Conservation (phyloP, 1,139 yeast genomes). For the Kluyveromyces sp. region DNA sequence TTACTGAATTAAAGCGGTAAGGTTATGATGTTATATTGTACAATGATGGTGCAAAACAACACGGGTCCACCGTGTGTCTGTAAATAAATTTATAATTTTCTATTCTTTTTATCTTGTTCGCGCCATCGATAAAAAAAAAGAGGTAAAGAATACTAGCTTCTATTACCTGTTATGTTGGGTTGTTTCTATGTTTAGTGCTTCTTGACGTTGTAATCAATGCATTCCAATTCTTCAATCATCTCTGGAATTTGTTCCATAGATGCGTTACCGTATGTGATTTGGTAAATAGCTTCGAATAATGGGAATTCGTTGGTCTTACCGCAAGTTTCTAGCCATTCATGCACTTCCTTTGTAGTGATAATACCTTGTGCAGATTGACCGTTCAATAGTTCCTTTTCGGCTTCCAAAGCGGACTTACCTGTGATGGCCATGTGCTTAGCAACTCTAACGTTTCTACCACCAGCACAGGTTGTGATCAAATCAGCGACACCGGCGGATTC, state of each 20-base stretch:
- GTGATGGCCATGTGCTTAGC: slow-evolving; percentile 72
- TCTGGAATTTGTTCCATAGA: slow-evolving; percentile 57
- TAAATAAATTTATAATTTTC: too few species aligned
- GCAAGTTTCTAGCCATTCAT: slow-evolving; percentile 63
- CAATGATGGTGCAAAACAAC: not conserved
- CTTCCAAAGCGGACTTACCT: slow-evolving; percentile 63
- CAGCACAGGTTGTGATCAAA: slow-evolving; percentile 90
- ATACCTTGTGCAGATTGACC: slow-evolving; percentile 96
- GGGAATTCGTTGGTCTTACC: slow-evolving; percentile 70
- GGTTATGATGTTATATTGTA: not conserved
- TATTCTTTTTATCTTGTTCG: not conserved
- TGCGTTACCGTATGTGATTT: slow-evolving; percentile 66
- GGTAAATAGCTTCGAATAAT: slow-evolving; percentile 76
- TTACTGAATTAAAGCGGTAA: not conserved
- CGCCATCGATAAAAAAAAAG: not conserved
- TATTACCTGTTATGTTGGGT: not conserved
- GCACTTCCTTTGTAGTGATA: slow-evolving; percentile 81
- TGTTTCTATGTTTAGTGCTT: not conserved
- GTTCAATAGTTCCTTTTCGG: slow-evolving; percentile 74
- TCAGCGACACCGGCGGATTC: slow-evolving; percentile 97
- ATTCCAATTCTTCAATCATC: slow-evolving; percentile 42
- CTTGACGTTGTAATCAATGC: slow-evolving; percentile 10
- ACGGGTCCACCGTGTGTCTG: slow-evolving; percentile 4
- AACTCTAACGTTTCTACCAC: slow-evolving; percentile 90
- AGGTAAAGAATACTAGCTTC: not conserved